Evolutionary conservation across 2,329 filamentous ascomycete genomes (phyloP).

Genomic region (Colletotrichum echinochloae): DNA sequence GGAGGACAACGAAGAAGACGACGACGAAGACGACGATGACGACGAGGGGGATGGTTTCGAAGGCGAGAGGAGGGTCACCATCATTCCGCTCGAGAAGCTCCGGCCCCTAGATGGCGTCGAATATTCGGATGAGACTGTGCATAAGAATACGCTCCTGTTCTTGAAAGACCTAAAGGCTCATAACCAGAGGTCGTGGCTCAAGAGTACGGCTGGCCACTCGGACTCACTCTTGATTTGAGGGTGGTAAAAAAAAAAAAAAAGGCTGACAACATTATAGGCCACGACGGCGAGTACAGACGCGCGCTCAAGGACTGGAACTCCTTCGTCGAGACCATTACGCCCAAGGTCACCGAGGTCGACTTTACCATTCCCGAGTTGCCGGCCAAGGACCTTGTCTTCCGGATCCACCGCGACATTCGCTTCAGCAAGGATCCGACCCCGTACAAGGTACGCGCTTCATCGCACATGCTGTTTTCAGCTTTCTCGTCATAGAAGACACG

Average conservation of each 20-base stretch:
- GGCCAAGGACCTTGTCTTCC: slow-evolving; percentile 85
- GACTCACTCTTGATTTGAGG: slow-evolving; percentile 17
- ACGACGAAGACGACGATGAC: slow-evolving; percentile 47
- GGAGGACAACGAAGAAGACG: slow-evolving; percentile 39
- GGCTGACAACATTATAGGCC: slow-evolving; percentile 61
- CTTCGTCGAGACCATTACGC: slow-evolving; percentile 79
- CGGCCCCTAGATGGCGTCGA: slow-evolving; percentile 56
- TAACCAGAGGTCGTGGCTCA: slow-evolving; percentile 70
- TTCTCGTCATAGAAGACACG: not conserved
- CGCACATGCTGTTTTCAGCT: not conserved
- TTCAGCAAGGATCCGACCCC: slow-evolving; percentile 88
- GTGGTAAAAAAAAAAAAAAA: no score
- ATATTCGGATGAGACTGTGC: slow-evolving; percentile 65
- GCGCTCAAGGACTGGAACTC: slow-evolving; percentile 84
- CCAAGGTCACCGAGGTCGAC: slow-evolving; percentile 78
- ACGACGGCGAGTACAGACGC: slow-evolving; percentile 83
- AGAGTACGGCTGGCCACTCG: slow-evolving; percentile 56
- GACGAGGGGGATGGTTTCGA: slow-evolving; percentile 48
- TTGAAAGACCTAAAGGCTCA: slow-evolving; percentile 69
- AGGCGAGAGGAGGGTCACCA: slow-evolving; percentile 54
- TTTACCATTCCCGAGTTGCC: slow-evolving; percentile 89
- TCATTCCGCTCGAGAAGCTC: slow-evolving; percentile 56
- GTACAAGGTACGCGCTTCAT: slow-evolving; percentile 79
- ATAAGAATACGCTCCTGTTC: slow-evolving; percentile 69
- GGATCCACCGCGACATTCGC: slow-evolving; percentile 87